These are phyloP conservation scores for Liriodendron chinense DNA, from an alignment of 164 flowering plant genomes.

Conservation along the genomic window DNA sequence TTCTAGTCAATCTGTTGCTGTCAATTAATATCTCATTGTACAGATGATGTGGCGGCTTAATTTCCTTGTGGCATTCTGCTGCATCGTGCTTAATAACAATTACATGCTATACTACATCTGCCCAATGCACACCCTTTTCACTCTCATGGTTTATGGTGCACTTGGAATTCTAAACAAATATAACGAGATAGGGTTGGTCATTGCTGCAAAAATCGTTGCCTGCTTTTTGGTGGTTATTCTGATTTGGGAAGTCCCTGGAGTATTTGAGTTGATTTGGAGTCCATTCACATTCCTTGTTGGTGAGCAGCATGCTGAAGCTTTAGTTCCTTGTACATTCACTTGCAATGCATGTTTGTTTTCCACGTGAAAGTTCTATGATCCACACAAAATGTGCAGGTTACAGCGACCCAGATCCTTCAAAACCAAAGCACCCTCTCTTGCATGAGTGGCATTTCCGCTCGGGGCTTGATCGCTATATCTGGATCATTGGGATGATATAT, in stretches of 20 bases:
- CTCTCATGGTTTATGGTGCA: constrained; percentile 95
- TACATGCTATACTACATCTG: constrained; percentile 95
- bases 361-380: constrained; percentile 4
- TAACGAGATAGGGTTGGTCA: constrained; percentile 76
- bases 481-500: constrained; percentile 99
- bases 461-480: constrained; percentile 97
- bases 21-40: constrained; percentile 18
- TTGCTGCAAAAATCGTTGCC: constrained; percentile 58
- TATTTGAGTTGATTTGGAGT: constrained; percentile 81
- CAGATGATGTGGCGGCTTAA: constrained; percentile 99
- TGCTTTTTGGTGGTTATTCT: constrained; percentile 85
- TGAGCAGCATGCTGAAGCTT: constrained; percentile 28
- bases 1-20: constrained; percentile 13
- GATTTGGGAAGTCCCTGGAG: constrained; percentile 95
- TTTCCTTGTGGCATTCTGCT: constrained; percentile 80
- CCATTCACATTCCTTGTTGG: constrained; percentile 86
- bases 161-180: constrained; percentile 83
- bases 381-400: constrained; percentile 55
- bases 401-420: constrained; percentile 62
- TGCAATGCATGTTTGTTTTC: not conserved
- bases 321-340: not conserved
- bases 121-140: constrained; percentile 99
- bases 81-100: constrained; percentile 79
- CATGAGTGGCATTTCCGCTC: constrained; percentile 98
- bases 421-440: constrained; percentile 45